Conservation (phyloP, 225 moss, liverwort and hornwort species). For the Pleurozium schreberi region DNA sequence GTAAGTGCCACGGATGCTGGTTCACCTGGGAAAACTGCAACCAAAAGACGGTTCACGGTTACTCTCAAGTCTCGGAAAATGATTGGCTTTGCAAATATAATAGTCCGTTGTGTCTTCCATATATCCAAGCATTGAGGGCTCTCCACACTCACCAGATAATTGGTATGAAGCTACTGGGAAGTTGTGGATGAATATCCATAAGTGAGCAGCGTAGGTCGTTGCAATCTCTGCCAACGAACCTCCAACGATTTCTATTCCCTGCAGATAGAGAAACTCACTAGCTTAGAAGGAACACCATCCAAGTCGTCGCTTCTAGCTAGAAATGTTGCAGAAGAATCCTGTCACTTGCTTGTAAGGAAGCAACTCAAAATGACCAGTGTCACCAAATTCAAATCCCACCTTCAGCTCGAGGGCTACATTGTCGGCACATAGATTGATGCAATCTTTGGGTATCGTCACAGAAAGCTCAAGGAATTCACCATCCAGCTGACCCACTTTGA, state of each 20-base stretch:
- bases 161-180: slow-evolving; percentile 34
- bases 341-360: background rate
- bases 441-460: slow-evolving; percentile 6
- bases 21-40: slow-evolving; percentile 32
- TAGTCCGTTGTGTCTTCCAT: background rate
- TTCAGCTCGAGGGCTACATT: slow-evolving; percentile 26
- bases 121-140: background rate
- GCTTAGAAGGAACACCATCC: background rate
- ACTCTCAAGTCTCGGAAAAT: background rate
- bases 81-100: background rate
- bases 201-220: slow-evolving; percentile 19
- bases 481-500: slow-evolving; percentile 24
- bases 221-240: slow-evolving; percentile 28
- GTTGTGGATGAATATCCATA: slow-evolving; percentile 38
- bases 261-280: background rate
- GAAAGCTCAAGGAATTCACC: slow-evolving; percentile 33
- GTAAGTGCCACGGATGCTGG: slow-evolving; percentile 33
- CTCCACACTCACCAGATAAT: slow-evolving; percentile 15
- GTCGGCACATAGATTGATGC: slow-evolving; percentile 8
- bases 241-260: slow-evolving; percentile 26
- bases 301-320: background rate
- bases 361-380: background rate
- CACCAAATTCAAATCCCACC: background rate
- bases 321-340: background rate
- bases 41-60: background rate